Conservation (phyloP, 2,329 filamentous ascomycete species). For the Sphaerulina populicola region DNA sequence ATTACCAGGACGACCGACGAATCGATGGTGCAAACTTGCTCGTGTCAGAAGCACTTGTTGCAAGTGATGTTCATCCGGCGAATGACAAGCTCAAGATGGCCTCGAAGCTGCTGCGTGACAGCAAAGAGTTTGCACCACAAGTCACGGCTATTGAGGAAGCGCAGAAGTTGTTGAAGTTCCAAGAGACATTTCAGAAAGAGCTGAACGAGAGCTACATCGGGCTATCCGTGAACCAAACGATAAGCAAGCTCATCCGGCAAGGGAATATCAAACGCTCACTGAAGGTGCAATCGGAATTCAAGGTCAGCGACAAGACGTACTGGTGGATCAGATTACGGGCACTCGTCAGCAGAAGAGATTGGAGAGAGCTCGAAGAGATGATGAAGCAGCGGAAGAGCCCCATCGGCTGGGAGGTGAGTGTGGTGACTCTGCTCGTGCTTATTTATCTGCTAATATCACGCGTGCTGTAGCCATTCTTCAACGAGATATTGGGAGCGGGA, state of each 20-base stretch:
- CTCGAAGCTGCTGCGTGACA: conserved; percentile 71
- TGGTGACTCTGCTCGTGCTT: neutral
- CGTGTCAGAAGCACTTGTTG: conserved; percentile 69
- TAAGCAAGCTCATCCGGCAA: conserved; percentile 75
- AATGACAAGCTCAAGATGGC: conserved; percentile 84
- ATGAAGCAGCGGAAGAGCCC: conserved; percentile 70
- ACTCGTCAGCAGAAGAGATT: conserved; percentile 80
- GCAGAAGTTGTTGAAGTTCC: conserved; percentile 68
- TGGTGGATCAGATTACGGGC: conserved; percentile 84
- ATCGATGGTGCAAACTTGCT: conserved; percentile 83
- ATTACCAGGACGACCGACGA: conserved; percentile 91
- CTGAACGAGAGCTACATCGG: conserved; percentile 62
- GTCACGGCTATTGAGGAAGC: conserved; percentile 71
- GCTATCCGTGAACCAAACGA: conserved; percentile 79
- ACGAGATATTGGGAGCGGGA: conserved; percentile 76
- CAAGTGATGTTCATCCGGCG: conserved; percentile 60
- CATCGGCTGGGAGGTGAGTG: conserved; percentile 86
- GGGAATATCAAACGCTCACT: conserved; percentile 78
- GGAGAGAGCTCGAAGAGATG: conserved; percentile 84
- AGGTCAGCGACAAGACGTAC: conserved; percentile 78
- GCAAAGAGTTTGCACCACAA: conserved; percentile 69
- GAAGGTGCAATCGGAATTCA: conserved; percentile 87
- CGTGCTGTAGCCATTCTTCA: conserved; percentile 70
- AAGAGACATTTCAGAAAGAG: conserved; percentile 80
- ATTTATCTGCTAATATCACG: conserved; percentile 8